phyloP scores from a whole-genome alignment of 2,329 filamentous ascomycete genomes.

The Pseudocercospora ulei region DNA sequence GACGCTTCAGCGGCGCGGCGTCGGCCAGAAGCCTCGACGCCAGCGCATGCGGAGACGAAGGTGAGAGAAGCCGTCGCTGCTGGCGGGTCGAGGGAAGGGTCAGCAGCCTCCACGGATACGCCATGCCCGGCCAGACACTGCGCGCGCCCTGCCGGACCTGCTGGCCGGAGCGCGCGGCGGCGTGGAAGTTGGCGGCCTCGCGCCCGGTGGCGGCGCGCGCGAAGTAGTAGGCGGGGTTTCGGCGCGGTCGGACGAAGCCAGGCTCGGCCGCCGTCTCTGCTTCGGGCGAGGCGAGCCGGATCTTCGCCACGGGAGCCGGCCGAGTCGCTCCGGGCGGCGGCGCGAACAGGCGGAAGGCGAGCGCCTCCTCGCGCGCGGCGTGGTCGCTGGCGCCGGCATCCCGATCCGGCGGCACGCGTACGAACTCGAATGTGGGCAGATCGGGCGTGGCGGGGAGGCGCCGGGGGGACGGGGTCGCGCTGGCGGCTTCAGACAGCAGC shows the following conservation, averaged over 20 bases:
- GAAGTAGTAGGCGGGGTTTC: conserved; percentile 23
- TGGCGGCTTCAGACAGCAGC: conserved; percentile 15
- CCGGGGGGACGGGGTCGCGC: conserved; percentile 13
- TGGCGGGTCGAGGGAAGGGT: conserved; percentile 16
- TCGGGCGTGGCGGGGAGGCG: conserved; percentile 8
- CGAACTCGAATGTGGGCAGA: conserved; percentile 19
- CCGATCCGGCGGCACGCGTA: conserved; percentile 10
- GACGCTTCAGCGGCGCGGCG: conserved; percentile 22
- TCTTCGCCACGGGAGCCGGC: conserved; percentile 15
- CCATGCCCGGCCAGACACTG: conserved; percentile 17
- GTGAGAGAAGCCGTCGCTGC: conserved; percentile 11
- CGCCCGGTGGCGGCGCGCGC: not conserved
- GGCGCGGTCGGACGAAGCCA: conserved; percentile 17
- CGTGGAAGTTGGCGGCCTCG: conserved; percentile 12
- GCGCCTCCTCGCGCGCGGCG: conserved; percentile 12
- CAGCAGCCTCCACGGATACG: conserved; percentile 24
- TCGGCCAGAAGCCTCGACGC: conserved; percentile 10
- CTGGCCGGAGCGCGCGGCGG: conserved; percentile 18
- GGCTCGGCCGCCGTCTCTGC: conserved; percentile 12
- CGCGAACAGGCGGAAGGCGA: conserved; percentile 23
- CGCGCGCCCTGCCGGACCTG: conserved; percentile 15
- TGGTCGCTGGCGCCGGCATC: not conserved
- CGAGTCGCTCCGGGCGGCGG: conserved; percentile 8
- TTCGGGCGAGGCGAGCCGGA: conserved; percentile 22
- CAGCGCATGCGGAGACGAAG: conserved; percentile 4